Evolutionary conservation across 169 alveolate genomes (phyloP).

Genomic region (Eimeria necatrix): DNA sequence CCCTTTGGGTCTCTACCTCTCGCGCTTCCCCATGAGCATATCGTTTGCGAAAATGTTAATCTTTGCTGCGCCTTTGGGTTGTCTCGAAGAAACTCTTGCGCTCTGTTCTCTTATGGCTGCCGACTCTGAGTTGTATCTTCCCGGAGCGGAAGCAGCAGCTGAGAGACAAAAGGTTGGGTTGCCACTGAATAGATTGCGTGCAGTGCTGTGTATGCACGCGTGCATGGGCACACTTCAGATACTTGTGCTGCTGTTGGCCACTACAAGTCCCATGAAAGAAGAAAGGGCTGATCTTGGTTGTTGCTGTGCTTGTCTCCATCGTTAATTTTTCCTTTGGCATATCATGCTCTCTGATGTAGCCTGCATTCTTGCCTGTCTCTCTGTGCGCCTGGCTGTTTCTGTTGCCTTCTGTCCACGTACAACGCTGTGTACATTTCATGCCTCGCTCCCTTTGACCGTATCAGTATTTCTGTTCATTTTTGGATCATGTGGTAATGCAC

Average conservation of each 20-base stretch:
- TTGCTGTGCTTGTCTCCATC: not conserved
- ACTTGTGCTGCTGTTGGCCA: no score
- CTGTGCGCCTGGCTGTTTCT: not conserved
- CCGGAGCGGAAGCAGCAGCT: conserved; percentile 71
- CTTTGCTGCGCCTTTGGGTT: conserved; percentile 60
- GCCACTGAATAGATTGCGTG: not conserved
- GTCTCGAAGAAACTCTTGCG: conserved; percentile 77
- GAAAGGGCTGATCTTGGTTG: not conserved
- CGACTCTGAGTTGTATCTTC: conserved; percentile 40
- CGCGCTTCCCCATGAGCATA: conserved; percentile 72
- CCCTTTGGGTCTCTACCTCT: conserved; percentile 39
- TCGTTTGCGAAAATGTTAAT: conserved; percentile 62
- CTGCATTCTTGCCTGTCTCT: not conserved
- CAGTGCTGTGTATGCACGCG: not conserved
- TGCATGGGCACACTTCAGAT: not conserved
- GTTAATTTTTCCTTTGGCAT: no score
- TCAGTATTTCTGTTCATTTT: not conserved
- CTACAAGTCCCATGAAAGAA: not conserved
- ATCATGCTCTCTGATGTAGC: not conserved
- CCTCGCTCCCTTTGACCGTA: no score
- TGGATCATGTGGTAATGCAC: not conserved
- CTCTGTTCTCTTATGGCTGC: conserved; percentile 75
- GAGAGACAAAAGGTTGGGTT: conserved; percentile 60
- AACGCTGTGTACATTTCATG: no score
- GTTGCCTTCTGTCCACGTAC: no score